Base-by-base conservation (phyloP, 1,284 basidiomycete species). In the Coriolopsis trogii region DNA sequence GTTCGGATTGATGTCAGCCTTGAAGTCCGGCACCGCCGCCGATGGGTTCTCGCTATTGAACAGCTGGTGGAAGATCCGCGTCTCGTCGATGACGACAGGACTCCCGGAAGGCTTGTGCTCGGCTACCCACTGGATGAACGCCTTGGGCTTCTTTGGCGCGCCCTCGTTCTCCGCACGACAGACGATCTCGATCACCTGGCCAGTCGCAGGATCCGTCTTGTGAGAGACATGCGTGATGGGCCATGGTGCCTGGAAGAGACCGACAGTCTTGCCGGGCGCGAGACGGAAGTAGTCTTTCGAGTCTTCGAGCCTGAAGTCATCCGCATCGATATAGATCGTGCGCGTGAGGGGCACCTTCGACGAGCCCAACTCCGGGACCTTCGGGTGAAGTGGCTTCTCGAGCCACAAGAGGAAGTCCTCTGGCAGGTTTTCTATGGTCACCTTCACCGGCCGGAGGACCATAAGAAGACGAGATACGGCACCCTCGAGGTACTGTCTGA, bases 71-170 rank as follows among this genome's bases (percentile, higher is more conserved):
- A 98, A 98, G 65, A 98, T 83, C 44, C 95, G 86, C 33, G 91
- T 92, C 74, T 99, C 94, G 67, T 94, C 87, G 58, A 99, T 78
- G 42, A 75, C 73, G 36, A 98, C 88, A 9, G 95, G 94, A 56
- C 89, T 92, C 10, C 85, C 81, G 0, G 87, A 87, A 6, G 86
- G 74, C 10, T 82, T 77, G 64, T 95, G 90, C 60, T 92, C 88
- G 37, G 93, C 94, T 15, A 99, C 92, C 97, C 97, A 99, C 69
- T 99, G 97, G 66, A 99, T 94, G 75, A 89, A 99, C 13, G 95
- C 89, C 70, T 98, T 97, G 26, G 95, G 90, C 69, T 98, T 98
- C 70, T 84, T 87, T 25, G 76, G 70, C 9, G 76, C 68, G 9
- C 78, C 80, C 41, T 61, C 63, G 59, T 93, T 82, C 69, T 98